phyloP scores from a whole-genome alignment of 345 rosid species.

The Pistacia atlantica region DNA sequence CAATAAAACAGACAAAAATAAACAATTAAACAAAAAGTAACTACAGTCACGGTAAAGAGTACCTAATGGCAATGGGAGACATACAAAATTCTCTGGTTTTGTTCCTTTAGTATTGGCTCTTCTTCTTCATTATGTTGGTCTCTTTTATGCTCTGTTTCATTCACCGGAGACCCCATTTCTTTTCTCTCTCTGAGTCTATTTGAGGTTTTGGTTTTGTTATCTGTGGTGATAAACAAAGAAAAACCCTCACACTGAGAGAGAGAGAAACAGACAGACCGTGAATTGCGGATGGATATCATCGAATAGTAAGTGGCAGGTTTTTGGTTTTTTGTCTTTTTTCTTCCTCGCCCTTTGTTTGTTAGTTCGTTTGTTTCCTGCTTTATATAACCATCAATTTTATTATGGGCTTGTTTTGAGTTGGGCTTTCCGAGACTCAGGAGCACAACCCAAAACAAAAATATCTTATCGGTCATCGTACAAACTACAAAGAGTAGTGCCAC shows the following conservation, averaged over 20 bases:
- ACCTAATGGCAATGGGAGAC: no score
- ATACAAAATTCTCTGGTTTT: slow-evolving; percentile 73
- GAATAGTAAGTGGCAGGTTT: not conserved
- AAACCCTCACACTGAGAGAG: not conserved
- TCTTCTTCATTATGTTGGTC: slow-evolving; percentile 14
- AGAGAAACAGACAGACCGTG: not conserved
- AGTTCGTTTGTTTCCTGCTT: not conserved
- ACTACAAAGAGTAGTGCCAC: no score
- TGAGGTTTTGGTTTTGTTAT: not conserved
- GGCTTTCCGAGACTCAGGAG: no score
- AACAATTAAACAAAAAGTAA: no score
- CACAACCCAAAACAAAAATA: no score
- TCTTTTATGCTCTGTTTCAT: slow-evolving; percentile 22
- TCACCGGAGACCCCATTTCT: slow-evolving; percentile 37
- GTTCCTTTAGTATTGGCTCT: slow-evolving; percentile 60
- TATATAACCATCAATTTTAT: not conserved
- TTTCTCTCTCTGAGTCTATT: not conserved
- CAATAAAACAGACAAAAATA: no score
- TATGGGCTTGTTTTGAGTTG: no score
- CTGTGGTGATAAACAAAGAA: not conserved
- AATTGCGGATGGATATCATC: not conserved
- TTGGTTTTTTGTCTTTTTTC: not conserved
- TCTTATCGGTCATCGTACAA: no score
- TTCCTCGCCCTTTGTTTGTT: not conserved
- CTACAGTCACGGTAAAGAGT: no score